Evolutionary conservation across 768 basidiomycete genomes (phyloP).

Genomic region (Collybia sordida): DNA sequence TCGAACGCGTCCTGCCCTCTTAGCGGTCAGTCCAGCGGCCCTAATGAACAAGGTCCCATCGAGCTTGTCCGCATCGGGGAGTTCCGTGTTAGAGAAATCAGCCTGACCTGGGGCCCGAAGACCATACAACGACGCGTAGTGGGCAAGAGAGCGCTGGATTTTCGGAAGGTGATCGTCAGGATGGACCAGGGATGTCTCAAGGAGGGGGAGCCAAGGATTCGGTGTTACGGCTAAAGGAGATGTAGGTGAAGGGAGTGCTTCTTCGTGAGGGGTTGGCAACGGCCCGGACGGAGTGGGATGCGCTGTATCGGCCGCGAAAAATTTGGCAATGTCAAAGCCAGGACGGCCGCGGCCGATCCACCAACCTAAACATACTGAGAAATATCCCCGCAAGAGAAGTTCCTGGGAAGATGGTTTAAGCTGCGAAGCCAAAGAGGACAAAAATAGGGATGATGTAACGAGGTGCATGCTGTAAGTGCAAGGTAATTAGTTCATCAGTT

Average conservation of each 20-base stretch:
- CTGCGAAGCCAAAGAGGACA: conserved; percentile 45
- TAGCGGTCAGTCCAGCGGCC: conserved; percentile 49
- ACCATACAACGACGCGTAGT: conserved; percentile 28
- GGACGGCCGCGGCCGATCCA: conserved; percentile 60
- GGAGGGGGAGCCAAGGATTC: conserved; percentile 60
- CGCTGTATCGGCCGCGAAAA: conserved; percentile 36
- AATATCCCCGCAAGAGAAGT: conserved; percentile 58
- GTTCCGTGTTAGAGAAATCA: conserved; percentile 32
- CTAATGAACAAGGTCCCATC: conserved; percentile 69
- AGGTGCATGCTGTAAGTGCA: conserved; percentile 53
- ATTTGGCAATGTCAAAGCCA: conserved; percentile 44
- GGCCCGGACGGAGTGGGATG: conserved; percentile 14
- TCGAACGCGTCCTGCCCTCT: conserved; percentile 24
- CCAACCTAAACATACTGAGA: conserved; percentile 49
- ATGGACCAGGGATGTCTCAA: conserved; percentile 52
- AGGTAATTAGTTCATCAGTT: not conserved
- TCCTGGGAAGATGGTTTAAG: conserved; percentile 43
- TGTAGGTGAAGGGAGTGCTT: conserved; percentile 22
- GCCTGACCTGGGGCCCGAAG: conserved; percentile 23
- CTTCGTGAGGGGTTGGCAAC: conserved; percentile 22
- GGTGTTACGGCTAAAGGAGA: conserved; percentile 37
- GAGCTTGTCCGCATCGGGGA: conserved; percentile 49
- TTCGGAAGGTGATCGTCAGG: conserved; percentile 54
- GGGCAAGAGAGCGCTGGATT: conserved; percentile 34
- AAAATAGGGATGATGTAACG: conserved; percentile 64